A percentile compares a stretch with the other conserved stretches of the same genome.
phyloP scores from a whole-genome alignment of 2,329 filamentous ascomycete genomes.

The Chaetomium olivaceum region DNA sequence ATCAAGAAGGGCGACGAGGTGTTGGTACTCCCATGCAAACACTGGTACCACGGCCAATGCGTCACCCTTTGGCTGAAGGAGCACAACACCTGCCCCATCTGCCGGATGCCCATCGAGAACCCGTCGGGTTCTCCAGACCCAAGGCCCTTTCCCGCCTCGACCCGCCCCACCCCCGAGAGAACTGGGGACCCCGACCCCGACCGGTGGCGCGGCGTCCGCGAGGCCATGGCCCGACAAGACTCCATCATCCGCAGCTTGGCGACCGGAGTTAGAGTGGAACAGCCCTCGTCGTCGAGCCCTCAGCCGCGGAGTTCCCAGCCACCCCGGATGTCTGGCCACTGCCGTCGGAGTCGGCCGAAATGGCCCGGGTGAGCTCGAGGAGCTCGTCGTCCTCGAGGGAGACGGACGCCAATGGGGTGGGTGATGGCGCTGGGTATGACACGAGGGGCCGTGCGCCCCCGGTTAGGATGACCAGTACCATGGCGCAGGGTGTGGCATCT shows the following conservation, averaged over 20 bases:
- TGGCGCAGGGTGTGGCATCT: too few relatives aligned
- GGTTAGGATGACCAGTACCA: too few relatives aligned
- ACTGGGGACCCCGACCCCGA: background rate
- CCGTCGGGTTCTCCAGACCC: slow-evolving; percentile 5
- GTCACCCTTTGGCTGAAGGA: slow-evolving; percentile 81
- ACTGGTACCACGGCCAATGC: slow-evolving; percentile 90
- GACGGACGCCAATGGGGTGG: background rate
- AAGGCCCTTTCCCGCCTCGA: background rate
- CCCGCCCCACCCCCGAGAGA: background rate
- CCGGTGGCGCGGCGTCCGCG: slow-evolving; percentile 23
- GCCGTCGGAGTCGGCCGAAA: background rate
- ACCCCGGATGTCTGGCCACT: slow-evolving; percentile 6
- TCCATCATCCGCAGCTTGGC: slow-evolving; percentile 33
- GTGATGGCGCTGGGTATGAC: slow-evolving; percentile 4
- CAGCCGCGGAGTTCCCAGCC: slow-evolving; percentile 21
- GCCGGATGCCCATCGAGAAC: slow-evolving; percentile 59
- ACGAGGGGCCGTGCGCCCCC: background rate
- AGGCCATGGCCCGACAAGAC: slow-evolving; percentile 33
- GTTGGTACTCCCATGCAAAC: slow-evolving; percentile 77
- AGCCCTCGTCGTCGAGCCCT: background rate
- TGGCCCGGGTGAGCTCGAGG: background rate
- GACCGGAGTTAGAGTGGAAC: background rate
- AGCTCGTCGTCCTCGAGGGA: slow-evolving; percentile 5
- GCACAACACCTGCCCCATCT: slow-evolving; percentile 91
- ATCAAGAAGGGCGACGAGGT: slow-evolving; percentile 73